These are phyloP conservation scores for Taphrina communis DNA, from an alignment of 1,139 yeast species.

Conservation along the genomic window DNA sequence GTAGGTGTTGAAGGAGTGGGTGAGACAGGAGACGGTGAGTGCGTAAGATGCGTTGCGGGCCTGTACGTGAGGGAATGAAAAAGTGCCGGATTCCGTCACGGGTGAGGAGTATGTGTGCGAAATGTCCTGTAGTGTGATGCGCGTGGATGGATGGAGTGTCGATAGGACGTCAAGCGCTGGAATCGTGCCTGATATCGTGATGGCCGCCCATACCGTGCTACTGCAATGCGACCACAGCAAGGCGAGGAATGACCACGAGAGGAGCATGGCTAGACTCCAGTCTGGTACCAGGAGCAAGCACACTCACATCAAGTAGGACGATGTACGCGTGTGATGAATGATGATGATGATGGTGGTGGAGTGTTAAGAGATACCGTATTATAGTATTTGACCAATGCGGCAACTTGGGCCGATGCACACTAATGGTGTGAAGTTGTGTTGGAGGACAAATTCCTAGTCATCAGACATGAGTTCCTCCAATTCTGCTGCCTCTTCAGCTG, in stretches of 20 bases:
- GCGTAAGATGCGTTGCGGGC: slow-evolving; percentile 1
- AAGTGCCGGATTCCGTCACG: background rate
- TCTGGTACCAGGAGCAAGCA: too few relatives aligned
- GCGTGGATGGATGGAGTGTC: slow-evolving; percentile 1
- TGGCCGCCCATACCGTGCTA: background rate
- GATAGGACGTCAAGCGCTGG: background rate
- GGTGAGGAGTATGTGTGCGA: background rate
- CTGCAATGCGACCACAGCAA: background rate
- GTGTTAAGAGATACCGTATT: background rate
- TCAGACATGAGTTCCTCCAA: slow-evolving; percentile 97
- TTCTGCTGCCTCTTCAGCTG: slow-evolving; percentile 95
- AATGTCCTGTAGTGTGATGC: slow-evolving; percentile 9
- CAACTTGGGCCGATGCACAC: background rate
- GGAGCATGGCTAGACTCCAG: background rate
- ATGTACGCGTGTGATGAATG: background rate
- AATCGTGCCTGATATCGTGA: slow-evolving; percentile 1
- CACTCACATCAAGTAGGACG: too few relatives aligned
- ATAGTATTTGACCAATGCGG: background rate
- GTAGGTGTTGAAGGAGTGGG: slow-evolving; percentile 10
- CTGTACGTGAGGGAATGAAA: background rate
- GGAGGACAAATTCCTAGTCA: slow-evolving; percentile 57
- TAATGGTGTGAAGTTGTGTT: background rate
- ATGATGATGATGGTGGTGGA: background rate
- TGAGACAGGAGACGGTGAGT: background rate
- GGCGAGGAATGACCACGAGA: background rate